Percentiles rank a stretch among this genome's conserved stretches.
These are phyloP conservation scores for Eutrema yunnanense DNA, from an alignment of 345 rosid species.

Conservation along the genomic window DNA sequence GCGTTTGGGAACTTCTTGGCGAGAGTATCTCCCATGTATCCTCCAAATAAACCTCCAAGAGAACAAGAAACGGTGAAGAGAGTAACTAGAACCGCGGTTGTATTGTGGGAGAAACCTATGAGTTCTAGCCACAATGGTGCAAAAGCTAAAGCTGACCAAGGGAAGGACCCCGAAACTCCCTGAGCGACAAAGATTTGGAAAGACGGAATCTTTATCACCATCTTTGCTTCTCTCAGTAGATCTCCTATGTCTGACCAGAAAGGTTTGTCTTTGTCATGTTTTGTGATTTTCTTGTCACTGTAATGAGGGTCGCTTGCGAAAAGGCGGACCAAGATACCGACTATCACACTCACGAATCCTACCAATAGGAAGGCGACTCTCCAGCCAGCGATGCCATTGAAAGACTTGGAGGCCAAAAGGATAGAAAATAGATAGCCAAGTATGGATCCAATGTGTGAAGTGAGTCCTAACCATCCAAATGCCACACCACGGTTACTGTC, in stretches of 20 bases:
- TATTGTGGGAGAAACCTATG: slow-evolving; percentile 53
- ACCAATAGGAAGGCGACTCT: slow-evolving; percentile 68
- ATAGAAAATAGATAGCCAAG: slow-evolving; percentile 52
- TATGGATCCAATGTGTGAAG: slow-evolving; percentile 55
- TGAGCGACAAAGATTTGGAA: slow-evolving; percentile 69
- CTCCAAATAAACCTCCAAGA: slow-evolving; percentile 51
- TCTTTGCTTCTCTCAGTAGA: slow-evolving; percentile 41
- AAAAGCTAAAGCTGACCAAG: slow-evolving; percentile 62
- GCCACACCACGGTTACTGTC: slow-evolving; percentile 73
- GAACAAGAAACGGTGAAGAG: slow-evolving; percentile 35
- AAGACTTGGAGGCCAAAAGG: slow-evolving; percentile 54
- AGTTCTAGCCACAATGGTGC: slow-evolving; percentile 67
- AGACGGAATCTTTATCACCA: slow-evolving; percentile 50
- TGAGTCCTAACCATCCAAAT: slow-evolving; percentile 73
- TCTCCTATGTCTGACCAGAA: slow-evolving; percentile 39
- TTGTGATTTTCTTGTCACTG: neutral
- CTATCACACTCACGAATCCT: slow-evolving; percentile 50
- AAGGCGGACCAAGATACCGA: slow-evolving; percentile 49
- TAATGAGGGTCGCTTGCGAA: slow-evolving; percentile 67
- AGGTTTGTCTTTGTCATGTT: slow-evolving; percentile 21
- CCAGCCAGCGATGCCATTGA: slow-evolving; percentile 75
- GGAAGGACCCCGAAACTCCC: slow-evolving; percentile 58
- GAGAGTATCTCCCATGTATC: slow-evolving; percentile 52
- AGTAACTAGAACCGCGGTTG: slow-evolving; percentile 44
- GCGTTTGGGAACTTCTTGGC: slow-evolving; percentile 44